Conservation (phyloP, 352 stramenopile species). For the Aphanomyces cochlioides region DNA sequence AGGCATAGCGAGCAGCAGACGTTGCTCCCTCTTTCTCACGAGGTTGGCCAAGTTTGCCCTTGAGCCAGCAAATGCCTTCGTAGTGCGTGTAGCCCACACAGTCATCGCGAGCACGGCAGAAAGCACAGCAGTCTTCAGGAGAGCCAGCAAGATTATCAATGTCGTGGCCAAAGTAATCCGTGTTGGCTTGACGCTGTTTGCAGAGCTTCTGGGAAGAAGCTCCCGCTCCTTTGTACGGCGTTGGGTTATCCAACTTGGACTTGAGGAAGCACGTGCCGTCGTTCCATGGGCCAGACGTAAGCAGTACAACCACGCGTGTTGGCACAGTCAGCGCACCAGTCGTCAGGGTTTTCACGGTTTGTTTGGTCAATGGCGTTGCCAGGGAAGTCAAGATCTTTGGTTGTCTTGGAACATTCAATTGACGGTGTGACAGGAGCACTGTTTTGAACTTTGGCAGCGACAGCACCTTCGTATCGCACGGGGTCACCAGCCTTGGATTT, state of each 20-base stretch:
- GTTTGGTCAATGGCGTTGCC: constrained; percentile 22
- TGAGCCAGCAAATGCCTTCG: constrained; percentile 3
- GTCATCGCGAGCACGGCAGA: background rate
- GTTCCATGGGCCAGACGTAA: constrained; percentile 22
- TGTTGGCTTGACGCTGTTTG: background rate
- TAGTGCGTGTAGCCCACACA: constrained; percentile 6
- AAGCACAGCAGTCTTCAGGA: background rate
- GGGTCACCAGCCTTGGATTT: too few relatives aligned
- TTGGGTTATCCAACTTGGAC: constrained; percentile 29
- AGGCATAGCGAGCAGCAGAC: background rate
- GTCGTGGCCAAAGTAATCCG: constrained; percentile 25
- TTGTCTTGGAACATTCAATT: background rate
- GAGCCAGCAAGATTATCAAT: background rate
- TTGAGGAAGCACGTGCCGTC: constrained; percentile 8
- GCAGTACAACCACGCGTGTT: background rate
- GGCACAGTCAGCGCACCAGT: constrained; percentile 7
- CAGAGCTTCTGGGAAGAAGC: background rate
- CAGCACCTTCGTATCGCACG: too few relatives aligned
- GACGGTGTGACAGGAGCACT: too few relatives aligned
- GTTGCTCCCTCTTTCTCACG: background rate
- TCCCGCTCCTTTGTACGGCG: background rate
- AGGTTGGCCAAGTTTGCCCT: background rate
- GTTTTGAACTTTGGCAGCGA: too few relatives aligned
- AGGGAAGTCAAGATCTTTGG: constrained; percentile 6
- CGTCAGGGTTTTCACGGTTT: background rate